Evolutionary conservation across 1,139 yeast species (phyloP), one percentile per base, ranked within the genome.

Genomic region (Taiozyma sp.): DNA sequence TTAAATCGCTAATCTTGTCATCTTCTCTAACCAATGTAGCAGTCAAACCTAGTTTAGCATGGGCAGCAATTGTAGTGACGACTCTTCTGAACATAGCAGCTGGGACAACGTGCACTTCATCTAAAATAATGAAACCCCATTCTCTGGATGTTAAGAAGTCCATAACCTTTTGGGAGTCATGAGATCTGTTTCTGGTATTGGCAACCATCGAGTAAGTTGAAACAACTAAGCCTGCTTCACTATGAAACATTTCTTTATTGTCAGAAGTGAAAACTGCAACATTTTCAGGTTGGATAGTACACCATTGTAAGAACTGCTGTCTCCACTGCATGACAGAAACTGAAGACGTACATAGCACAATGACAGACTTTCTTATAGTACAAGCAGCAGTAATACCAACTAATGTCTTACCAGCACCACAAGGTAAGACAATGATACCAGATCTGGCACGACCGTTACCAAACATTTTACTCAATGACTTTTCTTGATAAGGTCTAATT

Each of bases 251-350:
- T 70, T 95, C 99, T 66, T 95, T 95, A 67, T 87, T 89, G 67
- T 95, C 99, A 0, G 97, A 90, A 0, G 99, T 95, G 75, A 95
- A 95, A 6, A 92, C 97, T 0, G 99, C 97, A 58, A 95, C 96
- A 65, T 84, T 89, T 63, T 93, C 98, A 0, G 98, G 98, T 68
- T 92, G 97, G 58, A 95, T 87, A 0, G 99, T 95, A 69, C 98
- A 89, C 99, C 99, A 95, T 69, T 93, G 98, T 61, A 95, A 75
- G 67, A 95, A 95, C 70, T 95, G 99, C 66, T 93, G 98, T 63
- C 97, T 79, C 99, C 99, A 95, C 70, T 95, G 99, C 97, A 92
- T 92, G 22, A 95, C 99, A 1, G 98, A 91, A 41, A 95, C 99
- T 0, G 99, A 92, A 0, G 98, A 92, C 0, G 99, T 95, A 69